These are phyloP conservation scores for Leucocoprinus birnbaumii DNA, from an alignment of 768 basidiomycete species.

Conservation along the genomic window DNA sequence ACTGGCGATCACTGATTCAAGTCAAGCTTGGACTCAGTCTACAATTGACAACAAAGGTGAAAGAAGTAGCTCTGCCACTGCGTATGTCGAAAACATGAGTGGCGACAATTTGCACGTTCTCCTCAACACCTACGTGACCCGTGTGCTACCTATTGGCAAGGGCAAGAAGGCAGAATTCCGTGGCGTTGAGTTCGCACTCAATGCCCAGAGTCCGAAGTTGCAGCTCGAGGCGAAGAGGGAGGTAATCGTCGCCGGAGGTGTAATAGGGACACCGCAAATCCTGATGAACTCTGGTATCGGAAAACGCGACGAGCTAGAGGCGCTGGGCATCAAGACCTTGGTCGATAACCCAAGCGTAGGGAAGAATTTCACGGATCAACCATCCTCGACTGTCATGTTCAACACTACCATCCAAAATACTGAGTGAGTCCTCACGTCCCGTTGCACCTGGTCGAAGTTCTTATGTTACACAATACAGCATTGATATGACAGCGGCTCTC, in stretches of 20 bases:
- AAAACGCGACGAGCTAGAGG: conserved; percentile 12
- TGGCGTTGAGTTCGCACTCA: conserved; percentile 10
- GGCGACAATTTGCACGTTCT: conserved; percentile 8
- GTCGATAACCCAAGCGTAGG: conserved; percentile 19
- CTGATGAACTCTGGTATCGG: conserved; percentile 24
- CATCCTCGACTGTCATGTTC: not conserved
- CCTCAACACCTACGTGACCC: conserved; percentile 14
- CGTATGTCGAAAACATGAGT: conserved; percentile 8
- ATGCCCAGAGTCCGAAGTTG: conserved; percentile 4
- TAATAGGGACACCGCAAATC: conserved; percentile 24
- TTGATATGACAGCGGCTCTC: conserved; percentile 1
- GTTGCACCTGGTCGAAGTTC: not conserved
- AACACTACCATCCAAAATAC: conserved; percentile 6
- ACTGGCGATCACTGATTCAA: not conserved
- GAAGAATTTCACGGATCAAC: conserved; percentile 20
- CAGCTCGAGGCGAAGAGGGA: conserved; percentile 24
- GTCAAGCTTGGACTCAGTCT: conserved; percentile 12
- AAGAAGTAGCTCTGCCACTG: conserved; percentile 15
- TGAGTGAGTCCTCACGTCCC: not conserved
- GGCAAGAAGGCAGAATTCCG: conserved; percentile 12
- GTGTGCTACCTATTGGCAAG: conserved; percentile 10
- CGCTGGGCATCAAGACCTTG: conserved; percentile 14
- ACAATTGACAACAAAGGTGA: conserved; percentile 14
- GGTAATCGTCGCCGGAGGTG: conserved; percentile 29
- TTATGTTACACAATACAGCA: not conserved